Evolutionary conservation across 371 early-diverging fungal genomes (phyloP), one percentile per base, ranked within the genome.

Genomic region (Chytridium lagenaria): DNA sequence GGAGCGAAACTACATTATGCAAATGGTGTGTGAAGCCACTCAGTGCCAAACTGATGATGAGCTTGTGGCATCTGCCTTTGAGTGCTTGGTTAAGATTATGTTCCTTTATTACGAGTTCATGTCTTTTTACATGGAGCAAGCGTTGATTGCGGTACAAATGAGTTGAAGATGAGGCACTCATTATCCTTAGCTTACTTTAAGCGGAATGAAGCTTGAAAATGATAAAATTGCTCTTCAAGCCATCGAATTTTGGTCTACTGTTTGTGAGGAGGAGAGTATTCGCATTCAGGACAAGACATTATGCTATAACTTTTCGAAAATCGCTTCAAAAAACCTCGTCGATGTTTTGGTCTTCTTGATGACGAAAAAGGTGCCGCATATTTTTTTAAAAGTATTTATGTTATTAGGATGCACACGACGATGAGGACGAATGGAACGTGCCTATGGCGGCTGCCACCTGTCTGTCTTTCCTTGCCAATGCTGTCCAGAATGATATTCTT

Each of bases 241-340:
- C 50, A 91, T 98, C 68, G 99, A 98, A 86, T 98, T 98, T 80
- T 98, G 99, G 99, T 95, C 97, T 22, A 96, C 98, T 26, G 92
- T 98, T 23, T 96, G 95, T 79, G 99, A 98, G 74, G 93, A 91
- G 71, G 99, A 98, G 82, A 57, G 52, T 5, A 70, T 72, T 50
- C 63, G 67, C 36, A 71, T 72, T 22, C 66, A 66, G 19, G 66
- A 66, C 22, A 22, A 3, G 30, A 30, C 66, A 50, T 2, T 77
- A 22, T 49, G 31, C 69, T 50, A 50, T 49, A 71, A 92, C 75
- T 97, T 97, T 86, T 94, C 96, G 63, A 86, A 85, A 73, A 83
- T 81, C 2, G 91, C 92, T 39, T 82, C 92, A n/a, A 77, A 83
- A 19, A 92, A 95, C 71, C 89, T 97, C 63, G 79, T 94, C 39